Conservation (phyloP, 2,329 filamentous ascomycete genomes). For the Dactylellina drechsleri region DNA sequence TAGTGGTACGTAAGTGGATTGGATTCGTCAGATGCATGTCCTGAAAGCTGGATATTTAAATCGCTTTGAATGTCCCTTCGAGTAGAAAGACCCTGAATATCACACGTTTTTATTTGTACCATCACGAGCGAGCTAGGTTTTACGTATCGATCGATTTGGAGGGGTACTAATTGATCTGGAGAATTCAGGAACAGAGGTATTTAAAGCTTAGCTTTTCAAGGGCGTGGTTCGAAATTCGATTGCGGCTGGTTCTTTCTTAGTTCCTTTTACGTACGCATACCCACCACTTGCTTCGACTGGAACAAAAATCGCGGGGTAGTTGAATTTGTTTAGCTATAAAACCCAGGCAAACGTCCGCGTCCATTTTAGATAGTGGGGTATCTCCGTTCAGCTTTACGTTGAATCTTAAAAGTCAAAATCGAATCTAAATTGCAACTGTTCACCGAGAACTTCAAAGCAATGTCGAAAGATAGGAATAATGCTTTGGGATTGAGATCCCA, state of each 20-base stretch:
- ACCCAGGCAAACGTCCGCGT: not conserved
- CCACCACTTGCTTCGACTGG: not conserved
- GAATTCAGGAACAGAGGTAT: too few relatives aligned
- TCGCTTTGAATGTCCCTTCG: constrained; percentile 20
- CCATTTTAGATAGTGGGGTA: not conserved
- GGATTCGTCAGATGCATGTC: not conserved
- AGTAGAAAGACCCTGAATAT: constrained; percentile 9
- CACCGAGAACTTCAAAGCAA: constrained; percentile 1
- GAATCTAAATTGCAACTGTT: not conserved
- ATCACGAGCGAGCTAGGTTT: too few relatives aligned
- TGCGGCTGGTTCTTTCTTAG: too few relatives aligned
- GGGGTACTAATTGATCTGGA: too few relatives aligned
- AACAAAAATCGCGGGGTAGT: constrained; percentile 5
- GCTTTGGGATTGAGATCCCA: constrained; percentile 48
- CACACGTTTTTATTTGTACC: not conserved
- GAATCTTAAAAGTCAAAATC: not conserved
- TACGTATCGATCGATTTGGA: too few relatives aligned
- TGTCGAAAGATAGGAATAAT: constrained; percentile 45
- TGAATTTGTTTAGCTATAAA: not conserved
- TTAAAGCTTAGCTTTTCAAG: too few relatives aligned
- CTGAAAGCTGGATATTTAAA: constrained; percentile 10
- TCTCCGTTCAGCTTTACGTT: constrained; percentile 2
- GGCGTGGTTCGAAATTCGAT: too few relatives aligned
- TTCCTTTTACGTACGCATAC: not conserved
- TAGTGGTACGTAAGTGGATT: too few relatives aligned